Conservation (phyloP, 768 basidiomycete species). For the Podaxis sp. region DNA sequence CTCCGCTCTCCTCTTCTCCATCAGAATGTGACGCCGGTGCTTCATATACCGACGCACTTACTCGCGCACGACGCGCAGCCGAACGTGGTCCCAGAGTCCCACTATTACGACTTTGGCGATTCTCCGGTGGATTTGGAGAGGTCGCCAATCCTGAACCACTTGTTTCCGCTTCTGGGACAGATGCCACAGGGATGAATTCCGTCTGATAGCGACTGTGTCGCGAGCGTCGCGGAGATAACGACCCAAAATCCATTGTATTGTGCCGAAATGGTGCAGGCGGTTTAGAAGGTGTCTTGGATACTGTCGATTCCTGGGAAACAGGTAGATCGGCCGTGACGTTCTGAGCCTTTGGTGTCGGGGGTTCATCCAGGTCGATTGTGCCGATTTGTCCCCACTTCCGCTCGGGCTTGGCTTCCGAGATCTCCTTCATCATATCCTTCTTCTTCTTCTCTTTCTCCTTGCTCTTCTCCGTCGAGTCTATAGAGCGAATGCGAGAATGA, state of each 20-base stretch:
- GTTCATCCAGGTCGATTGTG: constrained; percentile 18
- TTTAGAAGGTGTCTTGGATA: background rate
- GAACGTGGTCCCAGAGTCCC: constrained; percentile 40
- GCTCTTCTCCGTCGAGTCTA: constrained; percentile 22
- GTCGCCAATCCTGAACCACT: background rate
- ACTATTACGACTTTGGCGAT: constrained; percentile 17
- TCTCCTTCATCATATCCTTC: constrained; percentile 17
- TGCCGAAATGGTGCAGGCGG: constrained; percentile 4
- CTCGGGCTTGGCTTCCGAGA: background rate
- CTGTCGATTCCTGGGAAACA: background rate
- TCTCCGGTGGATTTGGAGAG: background rate
- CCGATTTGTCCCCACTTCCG: constrained; percentile 23
- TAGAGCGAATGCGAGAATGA: constrained; percentile 35
- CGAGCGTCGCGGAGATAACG: constrained; percentile 24
- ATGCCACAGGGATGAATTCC: constrained; percentile 35
- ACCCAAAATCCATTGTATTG: constrained; percentile 4
- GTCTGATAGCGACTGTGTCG: constrained; percentile 54
- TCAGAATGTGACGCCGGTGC: constrained; percentile 33
- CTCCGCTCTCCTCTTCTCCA: constrained; percentile 23
- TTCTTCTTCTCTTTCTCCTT: constrained; percentile 24
- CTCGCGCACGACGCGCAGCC: constrained; percentile 47
- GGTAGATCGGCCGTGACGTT: background rate
- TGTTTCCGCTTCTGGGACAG: background rate
- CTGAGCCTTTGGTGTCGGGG: background rate
- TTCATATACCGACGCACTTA: constrained; percentile 67